Evolutionary conservation across 2,329 filamentous ascomycete species (phyloP).

Genomic region (Alternaria sp.): DNA sequence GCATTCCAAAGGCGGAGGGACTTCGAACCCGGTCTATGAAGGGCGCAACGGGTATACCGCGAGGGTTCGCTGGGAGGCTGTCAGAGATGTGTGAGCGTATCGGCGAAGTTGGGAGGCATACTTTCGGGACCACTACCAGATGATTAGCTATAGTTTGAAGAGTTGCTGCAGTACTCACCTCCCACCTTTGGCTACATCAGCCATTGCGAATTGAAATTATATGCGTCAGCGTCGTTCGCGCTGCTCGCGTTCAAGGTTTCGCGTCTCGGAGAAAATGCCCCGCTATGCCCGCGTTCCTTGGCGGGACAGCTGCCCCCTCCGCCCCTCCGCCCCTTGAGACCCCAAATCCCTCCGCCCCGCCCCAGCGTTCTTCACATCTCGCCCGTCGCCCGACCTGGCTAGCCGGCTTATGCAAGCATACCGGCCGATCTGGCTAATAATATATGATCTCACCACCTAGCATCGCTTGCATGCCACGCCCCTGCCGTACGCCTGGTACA

Average conservation of each 20-base stretch:
- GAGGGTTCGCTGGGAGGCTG: constrained; percentile 45
- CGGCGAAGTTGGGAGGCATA: background rate
- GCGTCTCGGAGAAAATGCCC: constrained; percentile 24
- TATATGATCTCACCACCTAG: constrained; percentile 10
- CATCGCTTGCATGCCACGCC: background rate
- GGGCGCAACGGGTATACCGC: constrained; percentile 12
- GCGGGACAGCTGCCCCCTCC: background rate
- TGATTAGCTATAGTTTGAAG: background rate
- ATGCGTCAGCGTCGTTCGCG: constrained; percentile 7
- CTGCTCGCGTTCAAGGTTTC: constrained; percentile 25
- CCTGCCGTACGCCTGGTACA: background rate
- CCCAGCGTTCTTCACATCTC: background rate
- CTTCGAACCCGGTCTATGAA: constrained; percentile 12
- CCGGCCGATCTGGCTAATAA: background rate
- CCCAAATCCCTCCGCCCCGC: background rate
- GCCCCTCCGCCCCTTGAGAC: constrained; percentile 1
- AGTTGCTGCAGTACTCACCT: constrained; percentile 20
- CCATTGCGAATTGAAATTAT: constrained; percentile 30
- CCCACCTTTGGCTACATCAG: constrained; percentile 30
- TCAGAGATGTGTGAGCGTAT: constrained; percentile 4
- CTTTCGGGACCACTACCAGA: constrained; percentile 7
- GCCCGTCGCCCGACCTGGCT: background rate
- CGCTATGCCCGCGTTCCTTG: constrained; percentile 18
- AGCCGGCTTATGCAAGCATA: background rate
- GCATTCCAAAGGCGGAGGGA: background rate